A percentile compares a stretch with the other conserved stretches of the same genome.
Evolutionary conservation across 768 basidiomycete species (phyloP).

Genomic region (Auricularia cornea): DNA sequence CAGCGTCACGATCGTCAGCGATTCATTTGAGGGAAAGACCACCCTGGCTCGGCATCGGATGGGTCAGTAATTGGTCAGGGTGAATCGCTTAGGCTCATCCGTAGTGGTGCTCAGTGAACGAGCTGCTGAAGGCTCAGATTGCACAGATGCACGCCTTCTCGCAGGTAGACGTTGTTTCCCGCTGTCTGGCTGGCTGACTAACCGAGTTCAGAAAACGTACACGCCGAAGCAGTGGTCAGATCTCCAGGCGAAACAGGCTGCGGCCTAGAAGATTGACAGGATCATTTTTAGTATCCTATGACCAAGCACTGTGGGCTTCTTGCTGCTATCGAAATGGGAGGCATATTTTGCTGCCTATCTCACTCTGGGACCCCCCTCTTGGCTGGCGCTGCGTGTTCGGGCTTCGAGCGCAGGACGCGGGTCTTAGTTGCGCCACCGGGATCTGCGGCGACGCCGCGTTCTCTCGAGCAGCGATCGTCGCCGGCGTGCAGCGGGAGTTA

Average conservation of each 20-base stretch:
- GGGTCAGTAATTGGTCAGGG: slow-evolving; percentile 34
- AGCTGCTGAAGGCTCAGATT: slow-evolving; percentile 64
- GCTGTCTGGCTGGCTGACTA: not conserved
- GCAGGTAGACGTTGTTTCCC: slow-evolving; percentile 43
- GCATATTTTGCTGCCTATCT: too few species aligned
- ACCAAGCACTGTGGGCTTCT: too few species aligned
- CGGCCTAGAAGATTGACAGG: not conserved
- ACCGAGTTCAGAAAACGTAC: slow-evolving; percentile 52
- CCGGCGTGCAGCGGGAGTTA: too few species aligned
- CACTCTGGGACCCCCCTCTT: too few species aligned
- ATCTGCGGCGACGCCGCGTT: too few species aligned
- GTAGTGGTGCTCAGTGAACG: slow-evolving; percentile 48
- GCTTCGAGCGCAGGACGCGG: too few species aligned
- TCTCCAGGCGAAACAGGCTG: slow-evolving; percentile 9
- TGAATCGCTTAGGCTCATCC: not conserved
- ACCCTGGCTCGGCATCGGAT: slow-evolving; percentile 70
- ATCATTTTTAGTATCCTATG: not conserved
- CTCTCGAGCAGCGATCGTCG: too few species aligned
- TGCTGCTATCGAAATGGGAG: too few species aligned
- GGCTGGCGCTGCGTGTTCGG: too few species aligned
- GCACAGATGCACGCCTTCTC: slow-evolving; percentile 82
- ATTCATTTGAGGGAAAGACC: slow-evolving; percentile 72
- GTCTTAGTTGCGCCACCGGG: too few species aligned
- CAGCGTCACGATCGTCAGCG: slow-evolving; percentile 65
- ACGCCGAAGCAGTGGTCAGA: slow-evolving; percentile 50